Evolutionary conservation across 192 early-diverging fungal genomes (phyloP).

Genomic region (Powellomyces hirtus): DNA sequence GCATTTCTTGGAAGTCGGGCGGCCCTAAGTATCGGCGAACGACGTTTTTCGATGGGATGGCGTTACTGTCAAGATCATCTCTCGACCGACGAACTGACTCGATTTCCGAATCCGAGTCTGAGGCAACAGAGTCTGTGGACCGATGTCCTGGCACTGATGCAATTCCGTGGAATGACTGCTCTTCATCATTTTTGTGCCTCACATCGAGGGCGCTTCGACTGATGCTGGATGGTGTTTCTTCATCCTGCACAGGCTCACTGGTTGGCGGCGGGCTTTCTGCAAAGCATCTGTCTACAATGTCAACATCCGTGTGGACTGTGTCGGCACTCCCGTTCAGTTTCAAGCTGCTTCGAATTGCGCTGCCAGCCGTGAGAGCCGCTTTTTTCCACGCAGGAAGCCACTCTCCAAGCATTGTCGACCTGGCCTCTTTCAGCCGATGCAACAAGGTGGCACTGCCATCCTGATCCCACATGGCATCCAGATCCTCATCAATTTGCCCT

Average conservation of each 20-base stretch:
- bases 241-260: too few species aligned
- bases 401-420: neutral
- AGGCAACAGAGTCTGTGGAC: neutral
- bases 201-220: neutral
- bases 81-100: neutral
- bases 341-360: neutral
- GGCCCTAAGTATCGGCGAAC: conserved; percentile 1
- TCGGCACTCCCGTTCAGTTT: neutral
- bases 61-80: neutral
- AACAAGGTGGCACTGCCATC: neutral
- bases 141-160: neutral
- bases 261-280: neutral
- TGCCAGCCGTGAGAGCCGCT: neutral
- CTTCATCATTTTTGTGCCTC: too few species aligned
- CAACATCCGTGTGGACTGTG: neutral
- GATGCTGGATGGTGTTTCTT: too few species aligned
- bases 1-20: conserved; percentile 5
- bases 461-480: neutral
- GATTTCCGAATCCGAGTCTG: neutral
- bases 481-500: neutral
- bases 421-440: neutral
- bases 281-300: neutral
- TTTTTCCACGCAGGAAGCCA: neutral
- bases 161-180: neutral
- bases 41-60: neutral